Percentiles rank a stretch among this genome's conserved stretches.
Evolutionary conservation across 495 filamentous ascomycete genomes (phyloP).

Genomic region (Tuber microsphaerosporum): DNA sequence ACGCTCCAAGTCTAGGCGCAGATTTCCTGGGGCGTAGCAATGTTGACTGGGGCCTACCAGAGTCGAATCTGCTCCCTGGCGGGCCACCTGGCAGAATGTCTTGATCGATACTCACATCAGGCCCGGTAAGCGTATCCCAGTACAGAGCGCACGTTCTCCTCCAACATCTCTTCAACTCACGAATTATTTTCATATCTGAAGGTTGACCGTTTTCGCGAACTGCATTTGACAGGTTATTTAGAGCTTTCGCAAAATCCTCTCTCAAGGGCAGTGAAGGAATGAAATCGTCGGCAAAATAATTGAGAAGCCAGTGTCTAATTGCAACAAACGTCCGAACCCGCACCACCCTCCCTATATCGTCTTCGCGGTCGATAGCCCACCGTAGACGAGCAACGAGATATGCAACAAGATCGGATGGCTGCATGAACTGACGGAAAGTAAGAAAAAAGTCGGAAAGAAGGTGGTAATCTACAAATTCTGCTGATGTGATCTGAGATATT

Average conservation of each 20-base stretch:
- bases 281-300: slow-evolving; percentile 96
- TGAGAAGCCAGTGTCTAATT: slow-evolving; percentile 93
- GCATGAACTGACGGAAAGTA: slow-evolving; percentile 80
- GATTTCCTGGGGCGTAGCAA: slow-evolving; percentile 32
- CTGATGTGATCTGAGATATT: slow-evolving; percentile 95
- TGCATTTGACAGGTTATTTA: slow-evolving; percentile 64
- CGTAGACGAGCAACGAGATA: slow-evolving; percentile 76
- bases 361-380: slow-evolving; percentile 74
- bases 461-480: slow-evolving; percentile 93
- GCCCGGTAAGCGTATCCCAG: slow-evolving; percentile 62
- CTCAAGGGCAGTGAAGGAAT: slow-evolving; percentile 73
- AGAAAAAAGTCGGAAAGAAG: slow-evolving; percentile 97
- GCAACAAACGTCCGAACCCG: slow-evolving; percentile 93
- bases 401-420: slow-evolving; percentile 64
- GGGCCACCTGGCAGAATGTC: slow-evolving; percentile 67
- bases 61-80: slow-evolving; percentile 31
- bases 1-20: slow-evolving; percentile 36
- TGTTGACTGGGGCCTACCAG: slow-evolving; percentile 26
- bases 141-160: slow-evolving; percentile 78
- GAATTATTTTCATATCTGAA: slow-evolving; percentile 82
- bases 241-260: slow-evolving; percentile 67
- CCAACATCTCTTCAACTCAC: slow-evolving; percentile 96
- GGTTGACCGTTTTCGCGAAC: slow-evolving; percentile 54
- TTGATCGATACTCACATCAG: slow-evolving; percentile 52
- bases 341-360: slow-evolving; percentile 84